A percentile compares a stretch with the other conserved stretches of the same genome.
These are phyloP conservation scores for Kwoniella dejecticola DNA, from an alignment of 768 basidiomycete species.

Conservation along the genomic window DNA sequence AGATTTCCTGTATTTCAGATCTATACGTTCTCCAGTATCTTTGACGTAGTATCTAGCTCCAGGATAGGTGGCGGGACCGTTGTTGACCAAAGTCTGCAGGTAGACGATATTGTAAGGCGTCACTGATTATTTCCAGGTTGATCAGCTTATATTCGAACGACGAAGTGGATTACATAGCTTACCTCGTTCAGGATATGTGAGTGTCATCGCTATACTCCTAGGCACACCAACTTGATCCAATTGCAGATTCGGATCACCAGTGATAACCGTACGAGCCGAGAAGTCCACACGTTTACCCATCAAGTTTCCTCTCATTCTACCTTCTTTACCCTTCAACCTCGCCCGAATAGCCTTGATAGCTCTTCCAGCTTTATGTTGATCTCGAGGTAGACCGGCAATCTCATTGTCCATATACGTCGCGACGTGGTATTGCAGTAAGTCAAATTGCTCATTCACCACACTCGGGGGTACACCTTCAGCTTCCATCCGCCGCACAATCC, in stretches of 20 bases:
- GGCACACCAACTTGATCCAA: constrained; percentile 98
- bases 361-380: constrained; percentile 93
- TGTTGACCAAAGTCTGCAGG: constrained; percentile 89
- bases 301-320: constrained; percentile 92
- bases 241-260: constrained; percentile 95
- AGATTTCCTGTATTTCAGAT: constrained; percentile 92
- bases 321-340: constrained; percentile 97
- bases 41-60: constrained; percentile 96
- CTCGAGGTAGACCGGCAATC: constrained; percentile 96
- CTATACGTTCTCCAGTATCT: constrained; percentile 95
- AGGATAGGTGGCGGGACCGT: constrained; percentile 91
- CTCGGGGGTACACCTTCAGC: constrained; percentile 96
- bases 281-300: constrained; percentile 99
- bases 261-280: constrained; percentile 98
- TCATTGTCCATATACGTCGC: constrained; percentile 99
- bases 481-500: constrained; percentile 85
- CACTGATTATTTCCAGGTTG: constrained; percentile 61
- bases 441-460: constrained; percentile 93
- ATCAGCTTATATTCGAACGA: not conserved
- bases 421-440: constrained; percentile 95
- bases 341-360: constrained; percentile 98
- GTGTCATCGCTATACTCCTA: constrained; percentile 89
- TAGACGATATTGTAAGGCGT: constrained; percentile 96
- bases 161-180: constrained; percentile 31
- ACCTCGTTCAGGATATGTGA: constrained; percentile 98